Evolutionary conservation across 192 early-diverging fungal species (phyloP).

Genomic region (Podila horticola): DNA sequence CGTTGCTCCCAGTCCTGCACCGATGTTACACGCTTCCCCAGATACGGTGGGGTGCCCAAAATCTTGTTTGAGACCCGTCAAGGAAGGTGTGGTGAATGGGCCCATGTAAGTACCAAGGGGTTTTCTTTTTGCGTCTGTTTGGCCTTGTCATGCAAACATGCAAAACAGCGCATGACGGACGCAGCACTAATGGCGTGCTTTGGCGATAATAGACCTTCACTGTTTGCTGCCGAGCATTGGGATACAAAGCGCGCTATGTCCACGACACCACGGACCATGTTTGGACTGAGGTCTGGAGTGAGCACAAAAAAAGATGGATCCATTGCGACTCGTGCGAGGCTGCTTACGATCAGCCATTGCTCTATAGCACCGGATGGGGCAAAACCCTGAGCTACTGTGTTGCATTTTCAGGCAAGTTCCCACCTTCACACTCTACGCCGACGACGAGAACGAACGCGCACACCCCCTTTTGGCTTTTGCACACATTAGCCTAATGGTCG

Average conservation of each 20-base stretch:
- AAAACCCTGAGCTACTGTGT: constrained; percentile 59
- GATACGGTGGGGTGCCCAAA: constrained; percentile 58
- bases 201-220: constrained; percentile 57
- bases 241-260: constrained; percentile 58
- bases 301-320: constrained; percentile 60
- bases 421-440: no score
- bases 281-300: constrained; percentile 66
- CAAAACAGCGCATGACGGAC: no score
- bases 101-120: constrained; percentile 51
- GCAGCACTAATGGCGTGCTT: neutral
- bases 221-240: constrained; percentile 59
- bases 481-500: neutral
- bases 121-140: no score
- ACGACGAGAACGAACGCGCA: no score
- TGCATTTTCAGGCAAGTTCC: constrained; percentile 50
- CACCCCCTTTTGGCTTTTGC: neutral
- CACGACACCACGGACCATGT: constrained; percentile 65
- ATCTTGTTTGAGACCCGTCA: constrained; percentile 55
- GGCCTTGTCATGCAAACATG: no score
- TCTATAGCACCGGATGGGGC: constrained; percentile 65
- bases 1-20: constrained; percentile 46
- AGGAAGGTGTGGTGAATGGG: constrained; percentile 69
- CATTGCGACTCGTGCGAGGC: constrained; percentile 67
- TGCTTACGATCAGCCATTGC: constrained; percentile 64
- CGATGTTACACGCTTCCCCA: constrained; percentile 57